Conservation (phyloP, 2,329 filamentous ascomycete genomes). For the Ilyonectria robusta region DNA sequence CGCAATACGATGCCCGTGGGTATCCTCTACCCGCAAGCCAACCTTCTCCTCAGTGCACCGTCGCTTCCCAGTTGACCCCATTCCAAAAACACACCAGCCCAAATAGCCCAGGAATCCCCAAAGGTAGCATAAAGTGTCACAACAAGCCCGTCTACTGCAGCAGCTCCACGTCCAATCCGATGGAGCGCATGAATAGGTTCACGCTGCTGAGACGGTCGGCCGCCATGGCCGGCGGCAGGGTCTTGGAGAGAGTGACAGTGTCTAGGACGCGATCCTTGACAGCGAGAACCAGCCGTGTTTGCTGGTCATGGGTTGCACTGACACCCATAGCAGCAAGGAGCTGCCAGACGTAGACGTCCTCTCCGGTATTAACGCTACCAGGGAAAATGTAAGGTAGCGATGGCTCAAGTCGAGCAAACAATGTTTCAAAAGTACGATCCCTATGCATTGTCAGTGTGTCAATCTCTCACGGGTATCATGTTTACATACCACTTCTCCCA, state of each 20-base stretch:
- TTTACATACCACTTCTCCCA: constrained; percentile 82
- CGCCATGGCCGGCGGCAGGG: constrained; percentile 88
- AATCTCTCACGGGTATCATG: background rate
- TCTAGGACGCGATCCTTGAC: constrained; percentile 99
- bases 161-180: constrained; percentile 95
- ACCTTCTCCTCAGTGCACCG: constrained; percentile 34
- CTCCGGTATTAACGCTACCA: constrained; percentile 87
- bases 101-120: constrained; percentile 47
- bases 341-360: constrained; percentile 98
- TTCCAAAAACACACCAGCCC: constrained; percentile 46
- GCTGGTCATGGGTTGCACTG: constrained; percentile 92
- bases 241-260: constrained; percentile 90
- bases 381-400: constrained; percentile 90
- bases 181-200: constrained; percentile 98
- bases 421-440: constrained; percentile 83
- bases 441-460: constrained; percentile 59
- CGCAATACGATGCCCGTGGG: constrained; percentile 27
- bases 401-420: constrained; percentile 91
- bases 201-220: constrained; percentile 89
- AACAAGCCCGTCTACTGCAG: constrained; percentile 55
- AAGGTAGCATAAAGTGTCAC: constrained; percentile 37
- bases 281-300: constrained; percentile 92
- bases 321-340: constrained; percentile 96
- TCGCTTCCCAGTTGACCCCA: constrained; percentile 40
- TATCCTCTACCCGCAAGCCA: constrained; percentile 42